Conservation (phyloP, 2,329 filamentous ascomycete species). For the Pseudogymnoascus sp. region DNA sequence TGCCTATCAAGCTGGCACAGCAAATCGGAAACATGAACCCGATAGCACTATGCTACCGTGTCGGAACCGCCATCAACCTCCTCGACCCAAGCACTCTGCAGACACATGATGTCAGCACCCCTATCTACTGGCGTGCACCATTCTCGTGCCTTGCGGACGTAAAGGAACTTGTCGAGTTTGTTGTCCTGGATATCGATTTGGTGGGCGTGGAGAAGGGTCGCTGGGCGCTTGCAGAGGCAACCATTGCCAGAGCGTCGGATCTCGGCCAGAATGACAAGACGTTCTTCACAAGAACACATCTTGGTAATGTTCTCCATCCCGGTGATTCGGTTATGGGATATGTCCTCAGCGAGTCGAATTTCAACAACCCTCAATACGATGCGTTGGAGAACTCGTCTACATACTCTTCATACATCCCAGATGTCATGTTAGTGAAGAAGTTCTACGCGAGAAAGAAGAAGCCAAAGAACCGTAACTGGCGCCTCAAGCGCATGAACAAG, state of each 20-base stretch:
- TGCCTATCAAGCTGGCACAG: constrained; percentile 85
- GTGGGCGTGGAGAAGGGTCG: constrained; percentile 69
- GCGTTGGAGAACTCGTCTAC: constrained; percentile 71
- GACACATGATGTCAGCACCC: constrained; percentile 74
- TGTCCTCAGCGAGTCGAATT: constrained; percentile 79
- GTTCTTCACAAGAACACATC: constrained; percentile 85
- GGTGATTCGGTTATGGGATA: constrained; percentile 97
- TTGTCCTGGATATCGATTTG: constrained; percentile 89
- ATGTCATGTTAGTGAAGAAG: constrained; percentile 96
- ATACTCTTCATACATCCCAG: constrained; percentile 74
- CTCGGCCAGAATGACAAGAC: constrained; percentile 79
- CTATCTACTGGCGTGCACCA: constrained; percentile 84
- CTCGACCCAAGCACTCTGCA: constrained; percentile 88
- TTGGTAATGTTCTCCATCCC: constrained; percentile 76
- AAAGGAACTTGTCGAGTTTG: constrained; percentile 80
- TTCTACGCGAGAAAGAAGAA: constrained; percentile 83
- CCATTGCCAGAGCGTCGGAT: constrained; percentile 79
- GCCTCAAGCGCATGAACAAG: constrained; percentile 84
- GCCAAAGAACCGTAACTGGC: constrained; percentile 80
- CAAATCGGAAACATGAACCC: constrained; percentile 83
- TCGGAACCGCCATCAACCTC: constrained; percentile 85
- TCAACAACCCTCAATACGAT: constrained; percentile 83
- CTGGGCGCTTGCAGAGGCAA: constrained; percentile 79
- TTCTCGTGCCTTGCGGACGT: constrained; percentile 81
- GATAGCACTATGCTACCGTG: constrained; percentile 75